Base-by-base conservation (phyloP, 208 protist species). In the Acanthamoeba comandoni region DNA sequence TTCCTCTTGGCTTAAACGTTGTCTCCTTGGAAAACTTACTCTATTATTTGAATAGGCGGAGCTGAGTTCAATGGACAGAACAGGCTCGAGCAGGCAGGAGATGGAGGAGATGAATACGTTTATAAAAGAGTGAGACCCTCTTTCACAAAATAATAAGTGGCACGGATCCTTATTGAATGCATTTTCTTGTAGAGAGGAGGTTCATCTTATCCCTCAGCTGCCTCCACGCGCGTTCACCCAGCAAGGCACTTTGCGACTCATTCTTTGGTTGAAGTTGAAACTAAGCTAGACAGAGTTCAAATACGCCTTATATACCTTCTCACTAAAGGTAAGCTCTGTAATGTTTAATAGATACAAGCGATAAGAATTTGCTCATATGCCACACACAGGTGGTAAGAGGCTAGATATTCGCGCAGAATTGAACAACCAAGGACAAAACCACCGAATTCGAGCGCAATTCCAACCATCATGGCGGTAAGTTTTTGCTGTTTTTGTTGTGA, bases 101-200 rank as follows among this genome's bases (percentile, higher is more conserved):
- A 77, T 15, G 26, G 12, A 0, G 69, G 69, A 15, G 69, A 77
- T 11, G 69, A 77, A 24, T 77, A 77, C 17, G 69, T 77, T 19
- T 77, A 26, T 49, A 77, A 77, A 49, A 35, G 62, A n/a, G 53
- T 12, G 53, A n/a, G n/a, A n/a, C n/a, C n/a, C n/a, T n/a, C n/a
- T n/a, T n/a, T n/a, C n/a, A n/a, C n/a, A n/a, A n/a, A n/a, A n/a
- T n/a, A n/a, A n/a, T n/a, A n/a, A n/a, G n/a, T n/a, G n/a, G n/a
- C n/a, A n/a, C n/a, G n/a, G n/a, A n/a, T n/a, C n/a, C n/a, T n/a
- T n/a, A n/a, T n/a, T n/a, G n/a, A n/a, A n/a, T n/a, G n/a, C n/a
- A n/a, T n/a, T n/a, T n/a, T n/a, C n/a, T n/a, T n/a, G n/a, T n/a
- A n/a, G n/a, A n/a, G n/a, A n/a, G n/a, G n/a, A n/a, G n/a, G n/a